These are phyloP conservation scores for Alternaria burnsii DNA, from an alignment of 2,329 filamentous ascomycete species.

Conservation along the genomic window DNA sequence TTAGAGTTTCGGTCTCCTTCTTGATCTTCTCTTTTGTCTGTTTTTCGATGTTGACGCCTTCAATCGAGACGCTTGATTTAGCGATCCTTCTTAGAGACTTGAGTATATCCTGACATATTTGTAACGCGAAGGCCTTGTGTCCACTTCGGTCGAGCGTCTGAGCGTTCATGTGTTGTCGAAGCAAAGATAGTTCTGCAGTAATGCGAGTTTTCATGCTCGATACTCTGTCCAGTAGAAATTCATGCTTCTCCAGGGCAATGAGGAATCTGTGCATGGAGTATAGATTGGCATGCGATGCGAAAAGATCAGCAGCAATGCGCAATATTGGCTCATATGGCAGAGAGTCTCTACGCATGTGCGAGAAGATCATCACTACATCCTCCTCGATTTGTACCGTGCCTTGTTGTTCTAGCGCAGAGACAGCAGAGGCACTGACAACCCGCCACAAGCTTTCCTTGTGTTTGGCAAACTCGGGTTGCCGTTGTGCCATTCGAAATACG, in stretches of 20 bases:
- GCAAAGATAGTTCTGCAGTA: slow-evolving; percentile 6
- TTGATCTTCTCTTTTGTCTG: no score
- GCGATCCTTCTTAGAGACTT: slow-evolving; percentile 13
- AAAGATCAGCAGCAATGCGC: slow-evolving; percentile 16
- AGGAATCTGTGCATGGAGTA: slow-evolving; percentile 21
- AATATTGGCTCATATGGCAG: slow-evolving; percentile 27
- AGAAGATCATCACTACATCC: slow-evolving; percentile 24
- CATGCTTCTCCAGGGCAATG: slow-evolving; percentile 13
- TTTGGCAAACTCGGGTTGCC: background rate
- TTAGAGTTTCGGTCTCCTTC: background rate
- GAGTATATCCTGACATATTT: slow-evolving; percentile 14
- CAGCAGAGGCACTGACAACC: slow-evolving; percentile 2
- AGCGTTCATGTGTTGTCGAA: slow-evolving; percentile 5
- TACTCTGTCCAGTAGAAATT: slow-evolving; percentile 13
- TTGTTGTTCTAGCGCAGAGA: background rate
- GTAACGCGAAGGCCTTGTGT: slow-evolving; percentile 17
- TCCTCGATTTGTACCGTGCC: slow-evolving; percentile 9
- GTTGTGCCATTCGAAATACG: slow-evolving; percentile 3
- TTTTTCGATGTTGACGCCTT: background rate
- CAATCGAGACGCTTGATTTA: background rate
- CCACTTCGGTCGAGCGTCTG: slow-evolving; percentile 10
- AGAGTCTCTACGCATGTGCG: slow-evolving; percentile 14
- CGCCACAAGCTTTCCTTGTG: slow-evolving; percentile 7
- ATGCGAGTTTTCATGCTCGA: slow-evolving; percentile 17
- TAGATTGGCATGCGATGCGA: slow-evolving; percentile 16